Conservation (phyloP, 345 rosid species). For the Stellera chamaejasme region DNA sequence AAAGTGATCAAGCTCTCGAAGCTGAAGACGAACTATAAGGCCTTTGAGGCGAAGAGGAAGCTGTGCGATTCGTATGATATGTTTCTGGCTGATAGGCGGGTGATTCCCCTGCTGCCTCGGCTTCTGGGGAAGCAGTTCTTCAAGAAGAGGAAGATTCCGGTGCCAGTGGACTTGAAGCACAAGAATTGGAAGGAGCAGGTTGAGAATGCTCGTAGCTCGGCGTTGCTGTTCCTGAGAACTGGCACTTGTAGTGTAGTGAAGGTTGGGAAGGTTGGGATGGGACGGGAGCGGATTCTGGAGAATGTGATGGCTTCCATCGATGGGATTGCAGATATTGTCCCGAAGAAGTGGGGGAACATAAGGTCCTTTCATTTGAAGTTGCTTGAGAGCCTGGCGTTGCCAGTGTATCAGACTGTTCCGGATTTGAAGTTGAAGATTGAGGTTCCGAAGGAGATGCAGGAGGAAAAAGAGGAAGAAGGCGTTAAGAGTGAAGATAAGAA, state of each 20-base stretch:
- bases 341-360: slow-evolving; percentile 56
- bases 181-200: slow-evolving; percentile 81
- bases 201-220: slow-evolving; percentile 49
- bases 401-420: slow-evolving; percentile 63
- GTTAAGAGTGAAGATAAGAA: slow-evolving; percentile 11
- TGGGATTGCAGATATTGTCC: slow-evolving; percentile 54
- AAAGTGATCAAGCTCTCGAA: slow-evolving; percentile 64
- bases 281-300: slow-evolving; percentile 26
- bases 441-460: slow-evolving; percentile 17
- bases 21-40: slow-evolving; percentile 37
- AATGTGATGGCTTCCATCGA: slow-evolving; percentile 54
- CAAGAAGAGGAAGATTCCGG: slow-evolving; percentile 56
- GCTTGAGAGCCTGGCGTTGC: slow-evolving; percentile 63
- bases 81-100: slow-evolving; percentile 43
- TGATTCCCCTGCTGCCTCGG: slow-evolving; percentile 60
- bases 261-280: slow-evolving; percentile 57
- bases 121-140: slow-evolving; percentile 71
- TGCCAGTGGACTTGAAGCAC: slow-evolving; percentile 55
- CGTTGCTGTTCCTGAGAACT: slow-evolving; percentile 46
- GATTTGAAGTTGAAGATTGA: slow-evolving; percentile 61
- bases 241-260: slow-evolving; percentile 72
- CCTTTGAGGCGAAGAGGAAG: slow-evolving; percentile 46
- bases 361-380: slow-evolving; percentile 72
- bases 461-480: slow-evolving; percentile 11
- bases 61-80: slow-evolving; percentile 40